Conservation (phyloP, 179 eudicot genomes). For the Nepenthes alata region DNA sequence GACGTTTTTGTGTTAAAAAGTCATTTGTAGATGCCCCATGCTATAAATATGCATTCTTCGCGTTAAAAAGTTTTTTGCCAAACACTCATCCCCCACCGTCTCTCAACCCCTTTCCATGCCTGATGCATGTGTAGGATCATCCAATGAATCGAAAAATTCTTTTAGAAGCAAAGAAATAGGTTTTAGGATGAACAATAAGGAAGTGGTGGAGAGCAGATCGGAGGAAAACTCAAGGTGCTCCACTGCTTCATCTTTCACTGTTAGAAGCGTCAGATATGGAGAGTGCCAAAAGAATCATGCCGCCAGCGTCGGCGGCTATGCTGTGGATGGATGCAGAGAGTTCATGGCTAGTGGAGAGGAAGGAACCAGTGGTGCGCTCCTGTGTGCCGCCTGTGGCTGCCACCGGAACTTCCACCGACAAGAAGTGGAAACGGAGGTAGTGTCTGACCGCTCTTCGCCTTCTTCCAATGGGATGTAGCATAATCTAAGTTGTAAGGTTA, state of each 20-base stretch:
- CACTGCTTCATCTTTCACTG: constrained; percentile 10
- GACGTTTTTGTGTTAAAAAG: too few species aligned
- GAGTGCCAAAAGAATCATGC: constrained; percentile 51
- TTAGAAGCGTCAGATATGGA: constrained; percentile 26
- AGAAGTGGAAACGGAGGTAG: constrained; percentile 23
- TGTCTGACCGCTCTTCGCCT: constrained; percentile 13
- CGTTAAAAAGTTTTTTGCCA: too few species aligned
- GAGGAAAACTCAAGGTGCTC: constrained; percentile 16
- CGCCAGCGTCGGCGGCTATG: constrained; percentile 36
- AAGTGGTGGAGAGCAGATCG: constrained; percentile 19
- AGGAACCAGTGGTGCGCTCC: constrained; percentile 22
- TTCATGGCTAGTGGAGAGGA: constrained; percentile 30
- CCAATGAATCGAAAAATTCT: too few species aligned
- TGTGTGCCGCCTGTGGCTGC: constrained; percentile 48
- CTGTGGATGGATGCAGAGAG: constrained; percentile 26
- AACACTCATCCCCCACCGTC: too few species aligned
- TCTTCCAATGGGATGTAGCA: constrained; percentile 2
- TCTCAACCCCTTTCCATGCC: too few species aligned
- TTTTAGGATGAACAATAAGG: constrained; percentile 11
- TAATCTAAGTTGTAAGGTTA: too few species aligned
- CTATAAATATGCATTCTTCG: too few species aligned
- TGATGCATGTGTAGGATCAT: too few species aligned
- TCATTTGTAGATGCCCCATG: too few species aligned
- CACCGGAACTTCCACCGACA: constrained; percentile 45
- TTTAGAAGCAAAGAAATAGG: too few species aligned